phyloP scores from a whole-genome alignment of 208 protist species.

The Lotmaria passim region DNA sequence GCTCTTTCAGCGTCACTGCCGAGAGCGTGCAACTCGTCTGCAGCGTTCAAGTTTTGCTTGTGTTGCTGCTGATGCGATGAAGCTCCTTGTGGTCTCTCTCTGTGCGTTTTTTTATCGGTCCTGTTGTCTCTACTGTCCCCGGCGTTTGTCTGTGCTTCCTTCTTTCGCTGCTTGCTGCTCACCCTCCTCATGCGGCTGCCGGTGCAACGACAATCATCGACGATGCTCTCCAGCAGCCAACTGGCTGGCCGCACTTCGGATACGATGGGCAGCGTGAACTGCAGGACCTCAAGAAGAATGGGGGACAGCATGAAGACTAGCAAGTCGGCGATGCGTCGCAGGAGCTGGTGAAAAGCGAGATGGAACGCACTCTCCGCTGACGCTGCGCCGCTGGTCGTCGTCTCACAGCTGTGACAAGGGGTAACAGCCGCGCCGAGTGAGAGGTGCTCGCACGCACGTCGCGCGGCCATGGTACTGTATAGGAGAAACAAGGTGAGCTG shows the following conservation, averaged over 20 bases:
- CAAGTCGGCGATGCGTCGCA: slow-evolving; percentile 13
- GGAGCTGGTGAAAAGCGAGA: slow-evolving; percentile 5
- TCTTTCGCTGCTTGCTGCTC: background rate
- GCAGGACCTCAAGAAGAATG: slow-evolving; percentile 1
- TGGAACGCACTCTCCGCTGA: no score
- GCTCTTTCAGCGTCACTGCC: background rate
- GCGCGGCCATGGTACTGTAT: slow-evolving; percentile 18
- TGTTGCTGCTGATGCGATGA: no score
- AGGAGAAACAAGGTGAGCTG: slow-evolving; percentile 18
- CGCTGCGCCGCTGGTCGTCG: background rate
- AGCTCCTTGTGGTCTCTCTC: background rate
- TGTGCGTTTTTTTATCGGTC: no score
- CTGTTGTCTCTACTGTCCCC: background rate
- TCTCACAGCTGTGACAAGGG: background rate
- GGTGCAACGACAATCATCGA: slow-evolving; percentile 8
- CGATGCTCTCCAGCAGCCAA: slow-evolving; percentile 45
- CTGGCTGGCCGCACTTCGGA: slow-evolving; percentile 25
- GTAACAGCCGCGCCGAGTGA: background rate
- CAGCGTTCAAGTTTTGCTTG: no score
- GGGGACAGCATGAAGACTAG: slow-evolving; percentile 9
- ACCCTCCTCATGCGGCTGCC: background rate
- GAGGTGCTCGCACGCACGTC: background rate
- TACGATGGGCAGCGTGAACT: background rate
- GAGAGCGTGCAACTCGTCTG: slow-evolving; percentile 1
- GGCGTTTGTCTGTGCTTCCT: background rate